These are phyloP conservation scores for Agroathelia rolfsii DNA, from an alignment of 1,284 basidiomycete species.

Conservation along the genomic window DNA sequence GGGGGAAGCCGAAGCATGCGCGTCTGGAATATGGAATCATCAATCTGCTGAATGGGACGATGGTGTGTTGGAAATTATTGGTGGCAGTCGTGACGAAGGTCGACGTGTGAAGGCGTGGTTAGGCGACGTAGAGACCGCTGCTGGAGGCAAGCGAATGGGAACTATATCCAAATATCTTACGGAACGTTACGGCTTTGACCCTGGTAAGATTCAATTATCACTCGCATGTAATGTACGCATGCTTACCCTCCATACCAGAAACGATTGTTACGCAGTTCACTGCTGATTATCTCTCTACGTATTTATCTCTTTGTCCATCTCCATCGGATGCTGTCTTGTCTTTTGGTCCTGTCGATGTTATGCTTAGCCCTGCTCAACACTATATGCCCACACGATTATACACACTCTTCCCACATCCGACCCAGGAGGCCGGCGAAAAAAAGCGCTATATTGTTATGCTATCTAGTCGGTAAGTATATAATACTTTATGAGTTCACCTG, in stretches of 20 bases:
- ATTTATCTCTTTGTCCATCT: conserved; percentile 64
- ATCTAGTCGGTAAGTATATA: conserved; percentile 46
- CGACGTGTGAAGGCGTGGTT: conserved; percentile 60
- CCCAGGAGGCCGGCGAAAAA: conserved; percentile 63
- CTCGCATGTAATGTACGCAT: neutral
- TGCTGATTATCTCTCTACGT: conserved; percentile 61
- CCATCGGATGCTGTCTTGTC: conserved; percentile 60
- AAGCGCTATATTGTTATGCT: conserved; percentile 61
- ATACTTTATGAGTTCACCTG: too few species aligned
- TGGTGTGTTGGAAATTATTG: conserved; percentile 62
- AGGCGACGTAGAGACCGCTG: conserved; percentile 57
- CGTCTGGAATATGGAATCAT: conserved; percentile 68
- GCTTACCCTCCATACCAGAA: conserved; percentile 29
- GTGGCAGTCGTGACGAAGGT: conserved; percentile 63
- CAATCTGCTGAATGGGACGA: conserved; percentile 57
- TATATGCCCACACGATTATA: conserved; percentile 64
- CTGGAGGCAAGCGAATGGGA: conserved; percentile 52
- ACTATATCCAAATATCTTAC: conserved; percentile 64
- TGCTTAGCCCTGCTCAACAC: conserved; percentile 62
- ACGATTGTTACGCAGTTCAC: conserved; percentile 68
- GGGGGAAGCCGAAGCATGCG: conserved; percentile 66
- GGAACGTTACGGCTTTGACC: conserved; percentile 71
- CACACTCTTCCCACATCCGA: conserved; percentile 65
- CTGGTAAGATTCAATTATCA: conserved; percentile 31
- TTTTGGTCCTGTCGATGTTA: conserved; percentile 69